Conservation (phyloP, 1,139 yeast genomes). For the Pichia sp. region DNA sequence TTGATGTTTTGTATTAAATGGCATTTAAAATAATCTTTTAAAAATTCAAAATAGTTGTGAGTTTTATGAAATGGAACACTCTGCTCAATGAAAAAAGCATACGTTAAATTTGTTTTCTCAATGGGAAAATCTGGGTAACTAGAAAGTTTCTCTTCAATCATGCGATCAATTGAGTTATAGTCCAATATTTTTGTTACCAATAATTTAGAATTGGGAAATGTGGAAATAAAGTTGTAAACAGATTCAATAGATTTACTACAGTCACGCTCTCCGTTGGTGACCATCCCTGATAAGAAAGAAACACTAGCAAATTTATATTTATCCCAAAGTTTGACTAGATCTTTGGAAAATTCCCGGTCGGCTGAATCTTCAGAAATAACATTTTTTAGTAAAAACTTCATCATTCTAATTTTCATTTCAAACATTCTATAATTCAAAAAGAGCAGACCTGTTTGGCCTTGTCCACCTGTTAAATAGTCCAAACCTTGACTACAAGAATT, state of each 20-base stretch:
- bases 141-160: conserved; percentile 1
- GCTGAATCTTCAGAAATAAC: background rate
- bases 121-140: conserved; percentile 1
- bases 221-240: conserved; percentile 1
- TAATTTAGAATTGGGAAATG: background rate
- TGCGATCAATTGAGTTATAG: conserved; percentile 1
- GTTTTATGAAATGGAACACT: background rate
- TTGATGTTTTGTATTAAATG: background rate
- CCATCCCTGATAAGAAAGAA: conserved; percentile 3
- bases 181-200: conserved; percentile 1
- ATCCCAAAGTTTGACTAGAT: background rate
- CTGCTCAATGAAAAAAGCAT: background rate
- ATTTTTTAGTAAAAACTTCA: background rate
- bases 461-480: background rate
- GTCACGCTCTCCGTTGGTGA: conserved; percentile 3
- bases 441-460: background rate
- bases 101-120: background rate
- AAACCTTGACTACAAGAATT: background rate
- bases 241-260: conserved; percentile 1
- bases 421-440: conserved; percentile 1
- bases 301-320: conserved; percentile 1
- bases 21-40: background rate
- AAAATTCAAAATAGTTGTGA: conserved; percentile 1
- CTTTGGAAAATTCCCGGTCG: background rate
- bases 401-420: background rate